Percentiles rank a stretch among this genome's conserved stretches.
These are phyloP conservation scores for Aureobasidium sp. DNA, from an alignment of 2,329 filamentous ascomycete species.

Conservation along the genomic window DNA sequence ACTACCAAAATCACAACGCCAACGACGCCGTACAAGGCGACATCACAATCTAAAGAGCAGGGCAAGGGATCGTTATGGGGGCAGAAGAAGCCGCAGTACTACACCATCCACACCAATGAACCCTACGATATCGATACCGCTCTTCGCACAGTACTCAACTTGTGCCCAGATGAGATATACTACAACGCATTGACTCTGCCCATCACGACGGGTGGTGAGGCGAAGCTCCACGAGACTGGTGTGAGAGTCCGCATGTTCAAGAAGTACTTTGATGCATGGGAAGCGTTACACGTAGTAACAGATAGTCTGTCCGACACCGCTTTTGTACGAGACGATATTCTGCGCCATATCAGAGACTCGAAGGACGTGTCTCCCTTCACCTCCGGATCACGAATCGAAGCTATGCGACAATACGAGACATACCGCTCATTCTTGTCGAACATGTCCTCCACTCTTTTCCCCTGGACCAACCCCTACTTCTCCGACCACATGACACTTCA, in stretches of 20 bases:
- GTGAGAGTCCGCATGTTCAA: conserved; percentile 34
- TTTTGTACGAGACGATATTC: conserved; percentile 32
- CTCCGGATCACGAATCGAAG: conserved; percentile 23
- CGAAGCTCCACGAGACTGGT: conserved; percentile 32
- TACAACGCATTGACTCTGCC: conserved; percentile 29
- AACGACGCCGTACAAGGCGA: background rate
- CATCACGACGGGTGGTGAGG: conserved; percentile 30
- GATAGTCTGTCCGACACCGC: conserved; percentile 23
- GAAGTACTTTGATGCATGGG: conserved; percentile 34
- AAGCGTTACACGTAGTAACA: conserved; percentile 26
- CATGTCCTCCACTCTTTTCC: conserved; percentile 32
- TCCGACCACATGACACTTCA: conserved; percentile 38
- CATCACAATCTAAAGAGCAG: background rate
- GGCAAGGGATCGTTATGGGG: background rate
- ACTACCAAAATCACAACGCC: background rate
- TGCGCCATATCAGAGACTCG: conserved; percentile 29
- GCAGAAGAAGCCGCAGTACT: background rate
- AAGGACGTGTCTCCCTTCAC: conserved; percentile 15
- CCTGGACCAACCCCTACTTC: conserved; percentile 35
- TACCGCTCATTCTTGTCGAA: conserved; percentile 33
- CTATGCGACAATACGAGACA: conserved; percentile 33
- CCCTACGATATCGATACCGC: conserved; percentile 7
- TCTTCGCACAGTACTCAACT: conserved; percentile 17
- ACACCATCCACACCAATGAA: conserved; percentile 4
- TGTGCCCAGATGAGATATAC: conserved; percentile 27